Base-by-base conservation (phyloP, 2,329 filamentous ascomycete species). In the Capronia americana region DNA sequence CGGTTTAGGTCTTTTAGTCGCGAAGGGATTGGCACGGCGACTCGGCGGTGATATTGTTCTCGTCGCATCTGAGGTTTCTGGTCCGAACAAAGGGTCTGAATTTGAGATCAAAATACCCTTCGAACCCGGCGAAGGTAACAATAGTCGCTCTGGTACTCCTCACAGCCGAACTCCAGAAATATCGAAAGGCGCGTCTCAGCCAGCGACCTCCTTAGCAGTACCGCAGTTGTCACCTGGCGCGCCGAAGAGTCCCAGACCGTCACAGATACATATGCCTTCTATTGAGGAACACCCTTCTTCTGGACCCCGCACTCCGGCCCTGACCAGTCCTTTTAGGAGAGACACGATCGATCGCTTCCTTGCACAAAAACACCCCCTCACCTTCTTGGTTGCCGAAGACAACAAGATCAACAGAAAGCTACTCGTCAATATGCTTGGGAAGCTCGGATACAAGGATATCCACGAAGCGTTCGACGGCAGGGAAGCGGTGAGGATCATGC, bases 331-430 rank as follows among this genome's bases (percentile, higher is more conserved):
- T 1, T 53, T 60, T 17, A 53, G 46, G 34, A 63, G 53, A 30
- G 67, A 68, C 32, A 55, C 61, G n/a, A 71, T 70, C 71, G 87
- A 90, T 72, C 82, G 83, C 53, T 81, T 85, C 14, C 81, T 91
- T 3, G 87, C 85, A 2, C 77, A 79, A 55, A 86, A 85, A 70
- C 81, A 86, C 66, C 89, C 89, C 0, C 81, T 91, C 8, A 89
- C 85, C 10, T 88, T 92, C 69, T 81, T 92, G 2, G 86, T 92
- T 1, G 89, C 88, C 3, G 89, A 92, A 77, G 89, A 92, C 76
- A 92, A 92, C 76, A 85, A 85, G 68, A 90, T 91, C 76, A 91
- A 91, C 73, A 86, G 89, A 62, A 87, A 86, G 54, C 84, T 91
- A 0, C 81, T 91, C 17, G 84, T 89, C 30, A 87, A 80, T 71